phyloP scores from a whole-genome alignment of 2,329 filamentous ascomycete genomes.

The Curvularia spicifera region DNA sequence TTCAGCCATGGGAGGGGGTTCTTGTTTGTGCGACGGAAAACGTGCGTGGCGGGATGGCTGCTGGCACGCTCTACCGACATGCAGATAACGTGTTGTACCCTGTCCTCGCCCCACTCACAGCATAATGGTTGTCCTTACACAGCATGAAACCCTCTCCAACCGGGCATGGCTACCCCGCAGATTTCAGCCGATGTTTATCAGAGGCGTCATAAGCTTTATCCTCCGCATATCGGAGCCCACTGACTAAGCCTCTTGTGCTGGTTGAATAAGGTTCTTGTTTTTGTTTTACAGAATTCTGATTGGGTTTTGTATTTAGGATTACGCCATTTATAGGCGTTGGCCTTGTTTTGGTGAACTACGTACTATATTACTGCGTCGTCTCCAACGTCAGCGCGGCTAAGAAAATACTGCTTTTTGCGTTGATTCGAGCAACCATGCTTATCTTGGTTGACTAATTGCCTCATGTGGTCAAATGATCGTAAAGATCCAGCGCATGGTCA shows the following conservation, averaged over 20 bases:
- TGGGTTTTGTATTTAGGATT: conserved; percentile 41
- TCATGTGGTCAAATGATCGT: conserved; percentile 62
- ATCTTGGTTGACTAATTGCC: background rate
- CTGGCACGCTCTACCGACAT: conserved; percentile 2
- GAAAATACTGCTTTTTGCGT: conserved; percentile 28
- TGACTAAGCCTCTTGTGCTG: conserved; percentile 41
- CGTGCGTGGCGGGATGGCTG: background rate
- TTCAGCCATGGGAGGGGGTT: background rate
- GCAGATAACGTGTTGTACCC: conserved; percentile 7
- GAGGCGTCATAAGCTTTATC: conserved; percentile 9
- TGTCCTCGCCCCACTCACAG: conserved; percentile 1
- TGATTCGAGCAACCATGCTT: background rate
- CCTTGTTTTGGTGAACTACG: conserved; percentile 38
- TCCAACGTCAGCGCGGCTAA: conserved; percentile 40
- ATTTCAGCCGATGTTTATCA: conserved; percentile 19
- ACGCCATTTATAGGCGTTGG: conserved; percentile 37
- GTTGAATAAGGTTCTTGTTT: conserved; percentile 38
- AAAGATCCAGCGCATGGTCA: conserved; percentile 61
- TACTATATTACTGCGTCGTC: conserved; percentile 36
- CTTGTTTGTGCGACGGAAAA: conserved; percentile 1
- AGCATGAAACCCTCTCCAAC: conserved; percentile 17
- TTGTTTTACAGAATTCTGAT: conserved; percentile 37
- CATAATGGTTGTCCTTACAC: background rate
- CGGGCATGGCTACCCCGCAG: conserved; percentile 19
- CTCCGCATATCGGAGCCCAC: conserved; percentile 41